Conservation (phyloP, 768 basidiomycete species). For the Podaxis sp. region DNA sequence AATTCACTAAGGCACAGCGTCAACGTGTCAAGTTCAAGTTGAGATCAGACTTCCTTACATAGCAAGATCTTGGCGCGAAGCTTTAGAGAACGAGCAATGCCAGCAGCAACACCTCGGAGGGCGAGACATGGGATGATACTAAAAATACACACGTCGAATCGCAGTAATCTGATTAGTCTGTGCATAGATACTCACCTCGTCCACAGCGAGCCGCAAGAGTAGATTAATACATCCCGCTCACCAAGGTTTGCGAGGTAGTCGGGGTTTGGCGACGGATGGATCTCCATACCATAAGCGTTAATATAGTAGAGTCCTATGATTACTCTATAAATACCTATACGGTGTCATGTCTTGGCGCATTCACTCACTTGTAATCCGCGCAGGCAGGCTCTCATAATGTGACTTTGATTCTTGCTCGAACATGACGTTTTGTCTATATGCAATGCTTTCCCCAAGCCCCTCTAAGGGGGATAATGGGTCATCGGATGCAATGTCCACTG, state of each 20-base stretch:
- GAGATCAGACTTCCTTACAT: slow-evolving; percentile 44
- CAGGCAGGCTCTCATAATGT: slow-evolving; percentile 53
- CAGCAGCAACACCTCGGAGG: slow-evolving; percentile 72
- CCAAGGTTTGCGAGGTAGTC: slow-evolving; percentile 69
- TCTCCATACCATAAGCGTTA: slow-evolving; percentile 88
- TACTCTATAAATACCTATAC: neutral
- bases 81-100: slow-evolving; percentile 70
- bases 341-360: neutral
- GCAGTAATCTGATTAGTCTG: neutral
- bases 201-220: slow-evolving; percentile 94
- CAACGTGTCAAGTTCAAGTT: neutral
- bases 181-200: slow-evolving; percentile 59
- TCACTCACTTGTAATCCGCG: slow-evolving; percentile 63
- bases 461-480: slow-evolving; percentile 47
- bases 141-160: neutral
- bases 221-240: slow-evolving; percentile 70
- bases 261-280: slow-evolving; percentile 86
- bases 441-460: slow-evolving; percentile 49
- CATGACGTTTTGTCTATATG: slow-evolving; percentile 58
- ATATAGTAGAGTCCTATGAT: slow-evolving; percentile 77
- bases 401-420: slow-evolving; percentile 59
- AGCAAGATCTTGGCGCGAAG: slow-evolving; percentile 84
- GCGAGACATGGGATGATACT: slow-evolving; percentile 94
- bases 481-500: slow-evolving; percentile 31
- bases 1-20: slow-evolving; percentile 60